Conservation (phyloP, 1,139 yeast species). For the Saccharomycopsis crataegensis region DNA sequence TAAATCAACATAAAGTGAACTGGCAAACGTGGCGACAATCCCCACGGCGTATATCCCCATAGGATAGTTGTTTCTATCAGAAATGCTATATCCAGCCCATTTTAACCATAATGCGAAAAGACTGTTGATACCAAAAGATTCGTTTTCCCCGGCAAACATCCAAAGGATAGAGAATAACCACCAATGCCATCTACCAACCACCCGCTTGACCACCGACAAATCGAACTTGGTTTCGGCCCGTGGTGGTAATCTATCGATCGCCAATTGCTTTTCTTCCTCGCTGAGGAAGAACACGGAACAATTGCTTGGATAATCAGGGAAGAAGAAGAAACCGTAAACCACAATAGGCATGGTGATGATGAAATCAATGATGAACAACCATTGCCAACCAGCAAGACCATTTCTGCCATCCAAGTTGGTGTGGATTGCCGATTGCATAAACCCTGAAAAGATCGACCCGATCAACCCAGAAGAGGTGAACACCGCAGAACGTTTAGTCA, state of each 20-base stretch:
- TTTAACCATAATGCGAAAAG: conserved; percentile 47
- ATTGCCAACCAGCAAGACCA: conserved; percentile 58
- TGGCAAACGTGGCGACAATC: conserved; percentile 37
- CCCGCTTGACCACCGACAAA: conserved; percentile 21
- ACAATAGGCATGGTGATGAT: conserved; percentile 48
- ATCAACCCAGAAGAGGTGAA: conserved; percentile 47
- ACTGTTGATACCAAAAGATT: conserved; percentile 45
- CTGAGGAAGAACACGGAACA: conserved; percentile 34
- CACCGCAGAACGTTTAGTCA: conserved; percentile 43
- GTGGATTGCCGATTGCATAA: conserved; percentile 57
- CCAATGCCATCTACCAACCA: conserved; percentile 52
- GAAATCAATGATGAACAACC: conserved; percentile 62
- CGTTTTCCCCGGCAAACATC: conserved; percentile 56
- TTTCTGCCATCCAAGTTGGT: conserved; percentile 37
- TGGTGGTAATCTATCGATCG: conserved; percentile 37
- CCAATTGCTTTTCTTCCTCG: conserved; percentile 34
- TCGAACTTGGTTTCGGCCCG: conserved; percentile 31
- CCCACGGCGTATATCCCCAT: conserved; percentile 54
- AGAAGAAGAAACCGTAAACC: conserved; percentile 44
- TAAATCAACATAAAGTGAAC: conserved; percentile 42
- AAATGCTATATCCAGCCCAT: conserved; percentile 36
- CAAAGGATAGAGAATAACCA: conserved; percentile 47
- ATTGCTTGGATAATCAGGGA: conserved; percentile 53
- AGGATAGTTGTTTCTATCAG: conserved; percentile 46
- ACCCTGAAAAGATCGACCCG: conserved; percentile 49